Evolutionary conservation across 2,329 filamentous ascomycete genomes (phyloP), one percentile per base, ranked within the genome.

Genomic region (Diatrype stigma): DNA sequence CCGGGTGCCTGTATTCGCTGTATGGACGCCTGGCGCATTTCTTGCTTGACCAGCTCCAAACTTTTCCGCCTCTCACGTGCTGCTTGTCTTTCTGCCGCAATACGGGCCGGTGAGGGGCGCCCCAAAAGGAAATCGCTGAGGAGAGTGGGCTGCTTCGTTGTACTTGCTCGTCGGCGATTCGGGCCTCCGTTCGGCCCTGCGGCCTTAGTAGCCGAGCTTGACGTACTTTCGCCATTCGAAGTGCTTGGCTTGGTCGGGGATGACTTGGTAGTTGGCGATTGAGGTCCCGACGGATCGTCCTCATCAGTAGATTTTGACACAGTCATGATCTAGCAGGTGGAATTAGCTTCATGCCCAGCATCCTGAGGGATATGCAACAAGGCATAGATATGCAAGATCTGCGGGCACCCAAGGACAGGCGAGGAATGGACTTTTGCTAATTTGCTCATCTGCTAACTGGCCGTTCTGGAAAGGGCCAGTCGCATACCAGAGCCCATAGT

Each of bases 1-100:
- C 80, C 79, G 0, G 82, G 87, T 63, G 73, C 81, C 70, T 74
- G 84, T 59, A 82, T 75, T 69, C 73, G 83, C 65, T 70, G 77
- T 48, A 79, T 81, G n/a, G 76, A 69, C 6, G 74, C 80, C 58
- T 84, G 74, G 48, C 78, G 79, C 79, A 82, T 82, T 59, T 82
- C 78, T 42, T 69, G 67, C 71, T 86, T 79, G 61, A 82, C 74
- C 54, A 78, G 66, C 69, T 87, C 79, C 59, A 83, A 67, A 60
- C 79, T 81, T 68, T 80, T 79, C 59, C 82, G 74, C 56, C 80
- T 74, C 46, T 74, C 71, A 12, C 74, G 73, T 8, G 59, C 54
- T 14, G 63, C 63, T 51, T 66, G 59, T 45, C 61, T 61, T 42
- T 77, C 71, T 8, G 79, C 79, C 1, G 77, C 74, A 16, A 80